Conservation (phyloP, 805 yeast genomes). For the Ascoidea asiatica region DNA sequence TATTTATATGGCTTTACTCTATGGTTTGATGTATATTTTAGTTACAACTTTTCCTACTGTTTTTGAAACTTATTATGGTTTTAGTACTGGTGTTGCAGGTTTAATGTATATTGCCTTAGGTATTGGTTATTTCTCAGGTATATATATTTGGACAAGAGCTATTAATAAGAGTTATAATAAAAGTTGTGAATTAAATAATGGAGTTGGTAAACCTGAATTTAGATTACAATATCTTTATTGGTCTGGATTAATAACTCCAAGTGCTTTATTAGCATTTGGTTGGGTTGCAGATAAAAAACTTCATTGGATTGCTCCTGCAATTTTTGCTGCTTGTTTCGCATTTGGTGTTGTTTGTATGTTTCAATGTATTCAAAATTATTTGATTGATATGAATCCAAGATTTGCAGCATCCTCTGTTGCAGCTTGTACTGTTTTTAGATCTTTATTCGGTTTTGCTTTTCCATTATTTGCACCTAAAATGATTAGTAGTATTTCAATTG, state of each 20-base stretch:
- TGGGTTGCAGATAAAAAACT: conserved; percentile 38
- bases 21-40: conserved; percentile 54
- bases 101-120: conserved; percentile 46
- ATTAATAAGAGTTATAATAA: conserved; percentile 26
- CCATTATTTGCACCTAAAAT: conserved; percentile 44
- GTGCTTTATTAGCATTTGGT: conserved; percentile 46
- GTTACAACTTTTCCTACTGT: conserved; percentile 46
- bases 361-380: conserved; percentile 45
- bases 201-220: conserved; percentile 50
- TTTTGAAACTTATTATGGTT: conserved; percentile 34
- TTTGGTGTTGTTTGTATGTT: conserved; percentile 42
- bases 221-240: conserved; percentile 37
- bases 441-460: conserved; percentile 46
- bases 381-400: conserved; percentile 44
- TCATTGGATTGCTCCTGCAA: conserved; percentile 44
- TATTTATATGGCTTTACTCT: conserved; percentile 46
- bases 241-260: conserved; percentile 37
- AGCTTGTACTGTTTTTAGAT: conserved; percentile 46
- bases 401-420: conserved; percentile 56
- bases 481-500: conserved; percentile 33
- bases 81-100: conserved; percentile 35
- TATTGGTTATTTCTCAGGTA: conserved; percentile 39
- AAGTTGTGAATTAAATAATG: conserved; percentile 28
- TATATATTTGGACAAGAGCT: conserved; percentile 30
- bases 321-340: conserved; percentile 40